Conservation (phyloP, 257 asterid species). For the Solanum sejunctum region DNA sequence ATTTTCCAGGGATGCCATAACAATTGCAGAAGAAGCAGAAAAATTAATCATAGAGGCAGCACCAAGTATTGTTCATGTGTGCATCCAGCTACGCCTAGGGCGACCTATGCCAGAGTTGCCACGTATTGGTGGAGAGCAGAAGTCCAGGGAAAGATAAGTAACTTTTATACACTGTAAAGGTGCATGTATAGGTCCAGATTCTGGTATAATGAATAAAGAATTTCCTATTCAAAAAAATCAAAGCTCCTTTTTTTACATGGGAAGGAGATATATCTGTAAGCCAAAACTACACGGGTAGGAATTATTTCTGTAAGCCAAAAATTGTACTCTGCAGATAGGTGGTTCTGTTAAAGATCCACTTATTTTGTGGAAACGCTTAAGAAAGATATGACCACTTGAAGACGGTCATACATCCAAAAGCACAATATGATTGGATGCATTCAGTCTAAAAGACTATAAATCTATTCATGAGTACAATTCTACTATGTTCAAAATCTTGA, state of each 20-base stretch:
- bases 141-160: background rate
- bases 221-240: background rate
- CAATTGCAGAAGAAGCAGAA: slow-evolving; percentile 65
- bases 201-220: background rate
- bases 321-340: background rate
- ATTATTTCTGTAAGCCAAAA: background rate
- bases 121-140: slow-evolving; percentile 6
- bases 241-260: background rate
- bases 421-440: too few species aligned
- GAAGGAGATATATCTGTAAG: background rate
- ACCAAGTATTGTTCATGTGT: slow-evolving; percentile 34
- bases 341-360: background rate
- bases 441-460: too few species aligned
- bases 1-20: slow-evolving; percentile 47
- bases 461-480: too few species aligned
- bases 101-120: slow-evolving; percentile 33
- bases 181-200: background rate
- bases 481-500: too few species aligned
- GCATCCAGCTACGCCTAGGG: slow-evolving; percentile 65
- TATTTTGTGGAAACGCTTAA: too few species aligned
- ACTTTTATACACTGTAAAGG: background rate
- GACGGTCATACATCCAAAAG: too few species aligned
- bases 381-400: too few species aligned
- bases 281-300: background rate
- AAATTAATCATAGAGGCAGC: slow-evolving; percentile 35